Conservation (phyloP, 208 protist species). For the Vickermania spadyakhi region DNA sequence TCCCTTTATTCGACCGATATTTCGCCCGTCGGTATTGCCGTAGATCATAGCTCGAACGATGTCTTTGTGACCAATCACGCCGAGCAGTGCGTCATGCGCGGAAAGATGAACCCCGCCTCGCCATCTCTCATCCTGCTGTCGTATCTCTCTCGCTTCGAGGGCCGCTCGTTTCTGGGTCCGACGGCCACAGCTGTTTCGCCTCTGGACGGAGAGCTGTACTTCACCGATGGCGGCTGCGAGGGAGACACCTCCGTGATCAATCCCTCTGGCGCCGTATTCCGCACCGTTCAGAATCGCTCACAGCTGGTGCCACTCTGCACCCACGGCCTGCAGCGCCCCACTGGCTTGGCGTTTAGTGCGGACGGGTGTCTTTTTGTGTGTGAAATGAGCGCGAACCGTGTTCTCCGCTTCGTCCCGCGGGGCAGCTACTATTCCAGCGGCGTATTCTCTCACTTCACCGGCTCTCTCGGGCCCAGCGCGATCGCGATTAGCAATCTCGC, state of each 20-base stretch:
- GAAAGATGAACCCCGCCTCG: background rate
- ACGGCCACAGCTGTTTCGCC: conserved; percentile 29
- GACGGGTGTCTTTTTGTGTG: conserved; percentile 51
- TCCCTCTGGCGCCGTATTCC: conserved; percentile 50
- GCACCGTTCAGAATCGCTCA: conserved; percentile 28
- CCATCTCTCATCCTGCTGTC: background rate
- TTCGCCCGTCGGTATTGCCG: conserved; percentile 13
- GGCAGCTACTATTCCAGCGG: conserved; percentile 37
- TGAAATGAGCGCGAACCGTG: conserved; percentile 47
- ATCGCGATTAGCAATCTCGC: conserved; percentile 33
- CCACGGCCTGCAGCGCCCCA: conserved; percentile 33
- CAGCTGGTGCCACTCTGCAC: conserved; percentile 49
- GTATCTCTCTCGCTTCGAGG: conserved; percentile 28
- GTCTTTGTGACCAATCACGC: conserved; percentile 22
- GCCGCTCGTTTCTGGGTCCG: conserved; percentile 32
- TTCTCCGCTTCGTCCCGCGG: conserved; percentile 48
- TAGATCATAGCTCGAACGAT: conserved; percentile 17
- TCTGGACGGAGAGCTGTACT: conserved; percentile 39
- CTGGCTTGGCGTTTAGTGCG: conserved; percentile 29
- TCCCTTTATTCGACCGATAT: conserved; percentile 21
- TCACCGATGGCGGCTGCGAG: conserved; percentile 57
- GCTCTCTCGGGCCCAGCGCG: conserved; percentile 43
- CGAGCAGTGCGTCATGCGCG: conserved; percentile 19
- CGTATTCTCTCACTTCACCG: conserved; percentile 53
- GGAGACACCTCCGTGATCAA: conserved; percentile 49